phyloP scores from a whole-genome alignment of 805 yeast genomes.

The Starmera caribaea region DNA sequence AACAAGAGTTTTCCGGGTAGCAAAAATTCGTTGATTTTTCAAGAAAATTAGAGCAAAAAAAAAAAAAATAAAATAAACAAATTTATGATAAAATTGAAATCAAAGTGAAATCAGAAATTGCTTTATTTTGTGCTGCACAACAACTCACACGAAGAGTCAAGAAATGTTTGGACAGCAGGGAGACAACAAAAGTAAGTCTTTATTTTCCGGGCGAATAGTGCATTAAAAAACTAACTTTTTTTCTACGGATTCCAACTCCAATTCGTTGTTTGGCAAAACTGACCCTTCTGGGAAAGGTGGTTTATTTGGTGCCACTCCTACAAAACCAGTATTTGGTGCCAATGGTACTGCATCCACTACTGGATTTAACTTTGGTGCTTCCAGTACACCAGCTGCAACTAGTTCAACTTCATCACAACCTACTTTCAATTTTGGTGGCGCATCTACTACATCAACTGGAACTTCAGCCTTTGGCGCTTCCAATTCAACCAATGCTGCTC shows the following conservation, averaged over 20 bases:
- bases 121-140: no score
- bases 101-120: no score
- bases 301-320: slow-evolving; percentile 17
- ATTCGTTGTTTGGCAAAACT: slow-evolving; percentile 13
- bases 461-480: background rate
- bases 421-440: slow-evolving; percentile 5
- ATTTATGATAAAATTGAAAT: no score
- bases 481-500: slow-evolving; percentile 4
- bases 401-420: slow-evolving; percentile 1
- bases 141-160: no score
- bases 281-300: slow-evolving; percentile 14
- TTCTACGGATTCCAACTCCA: no score
- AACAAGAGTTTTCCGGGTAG: no score
- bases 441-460: slow-evolving; percentile 4
- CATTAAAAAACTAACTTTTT: background rate
- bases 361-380: slow-evolving; percentile 13
- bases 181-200: no score
- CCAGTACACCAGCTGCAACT: slow-evolving; percentile 3
- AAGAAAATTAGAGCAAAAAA: no score
- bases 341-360: background rate
- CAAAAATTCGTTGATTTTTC: no score
- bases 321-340: background rate
- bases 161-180: no score
- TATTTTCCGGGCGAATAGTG: no score
- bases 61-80: no score